phyloP scores from a whole-genome alignment of 2,329 filamentous ascomycete species.

The Septoria linicola region DNA sequence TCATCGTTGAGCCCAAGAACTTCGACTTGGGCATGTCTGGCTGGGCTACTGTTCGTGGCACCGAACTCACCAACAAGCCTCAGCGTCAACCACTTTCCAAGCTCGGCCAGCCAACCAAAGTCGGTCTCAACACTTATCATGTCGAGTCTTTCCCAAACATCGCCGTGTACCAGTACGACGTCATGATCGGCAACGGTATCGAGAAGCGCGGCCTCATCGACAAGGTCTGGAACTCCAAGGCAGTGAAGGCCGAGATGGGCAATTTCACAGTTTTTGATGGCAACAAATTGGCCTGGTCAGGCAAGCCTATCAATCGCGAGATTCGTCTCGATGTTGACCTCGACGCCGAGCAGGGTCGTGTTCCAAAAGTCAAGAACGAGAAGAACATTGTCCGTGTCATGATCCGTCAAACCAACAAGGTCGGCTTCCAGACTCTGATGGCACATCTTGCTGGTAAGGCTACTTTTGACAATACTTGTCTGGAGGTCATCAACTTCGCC shows the following conservation, averaged over 20 bases:
- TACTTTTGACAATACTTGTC: constrained; percentile 63
- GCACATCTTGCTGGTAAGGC: constrained; percentile 63
- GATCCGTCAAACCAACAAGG: constrained; percentile 63
- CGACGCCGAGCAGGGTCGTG: constrained; percentile 61
- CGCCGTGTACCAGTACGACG: constrained; percentile 77
- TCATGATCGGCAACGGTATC: constrained; percentile 62
- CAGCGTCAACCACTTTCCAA: constrained; percentile 40
- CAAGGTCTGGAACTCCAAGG: constrained; percentile 71
- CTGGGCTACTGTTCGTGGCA: constrained; percentile 34
- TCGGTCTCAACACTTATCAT: constrained; percentile 71
- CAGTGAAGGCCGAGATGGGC: constrained; percentile 57
- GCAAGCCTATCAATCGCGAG: constrained; percentile 36
- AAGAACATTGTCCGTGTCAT: constrained; percentile 59
- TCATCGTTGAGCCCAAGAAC: constrained; percentile 29
- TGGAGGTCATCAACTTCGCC: constrained; percentile 84
- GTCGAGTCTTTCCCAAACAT: constrained; percentile 60
- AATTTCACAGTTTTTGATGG: constrained; percentile 75
- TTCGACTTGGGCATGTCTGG: constrained; percentile 28
- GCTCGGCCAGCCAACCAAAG: constrained; percentile 41
- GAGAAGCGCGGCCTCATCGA: constrained; percentile 67
- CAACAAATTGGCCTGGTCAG: constrained; percentile 79
- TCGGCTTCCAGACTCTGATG: constrained; percentile 66
- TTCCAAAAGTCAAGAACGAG: constrained; percentile 32
- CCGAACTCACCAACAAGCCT: constrained; percentile 23
- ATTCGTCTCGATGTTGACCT: constrained; percentile 64